Base-by-base conservation (phyloP, 768 basidiomycete genomes). In the Termitomyces sp. region DNA sequence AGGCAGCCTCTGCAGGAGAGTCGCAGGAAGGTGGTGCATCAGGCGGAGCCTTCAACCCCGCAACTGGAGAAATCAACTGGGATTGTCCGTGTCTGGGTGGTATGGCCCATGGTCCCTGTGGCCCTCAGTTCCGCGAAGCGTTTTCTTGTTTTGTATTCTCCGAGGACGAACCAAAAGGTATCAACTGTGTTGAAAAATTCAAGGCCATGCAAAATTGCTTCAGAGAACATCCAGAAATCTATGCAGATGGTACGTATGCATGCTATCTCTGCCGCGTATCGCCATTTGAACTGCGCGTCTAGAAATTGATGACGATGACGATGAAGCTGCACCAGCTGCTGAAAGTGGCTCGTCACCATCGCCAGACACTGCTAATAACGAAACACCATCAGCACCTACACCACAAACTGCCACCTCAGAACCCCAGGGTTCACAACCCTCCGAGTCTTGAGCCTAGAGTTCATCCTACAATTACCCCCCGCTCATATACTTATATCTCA, bases 11-110 rank as follows among this genome's bases (percentile, higher is more conserved):
- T 18, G 57, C 63, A 47, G 59, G 47, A 43, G 62, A 60, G 36
- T n/a, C 60, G 12, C 46, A 49, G 49, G 59, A 58, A 10, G 63
- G 50, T 12, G 13, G 61, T 65, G 52, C 66, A 55, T 44, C 63
- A 28, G 74, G 72, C 41, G 79, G 79, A 46, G 96, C 97, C 5
- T 98, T 84, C 79, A 90, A 99, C 75, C 95, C 95, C 20, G 94
- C 85, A 62, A 99, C 97, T 1, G 97, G 97, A 47, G 95, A 98
- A 81, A 98, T 99, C 68, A 99, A 99, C 77, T 99, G 97, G 97
- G 97, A 98, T 70, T 99, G 97, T 72, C 94, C 97, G 1, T 98
- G 97, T 72, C 85, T 99, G 8, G 97, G 97, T 35, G 97, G 97
- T 52, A 98, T 99, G 97, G 96, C 96, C 10, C 81, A 98, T 69